phyloP scores from a whole-genome alignment of 1,139 yeast species.

The Arxiozyma bovina region DNA sequence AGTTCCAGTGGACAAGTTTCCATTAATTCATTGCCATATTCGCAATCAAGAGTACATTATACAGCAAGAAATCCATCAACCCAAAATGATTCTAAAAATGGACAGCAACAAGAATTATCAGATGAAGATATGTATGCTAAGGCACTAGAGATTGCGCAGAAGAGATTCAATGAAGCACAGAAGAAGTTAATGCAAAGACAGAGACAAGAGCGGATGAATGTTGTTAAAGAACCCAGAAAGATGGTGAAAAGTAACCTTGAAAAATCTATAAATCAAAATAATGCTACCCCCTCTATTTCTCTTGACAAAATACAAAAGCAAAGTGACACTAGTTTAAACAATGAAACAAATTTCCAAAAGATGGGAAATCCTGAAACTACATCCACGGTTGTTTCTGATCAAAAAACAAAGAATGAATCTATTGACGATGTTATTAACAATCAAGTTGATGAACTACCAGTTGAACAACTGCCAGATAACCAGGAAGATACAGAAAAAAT shows the following conservation, averaged over 20 bases:
- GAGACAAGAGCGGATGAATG: not conserved
- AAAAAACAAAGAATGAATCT: not conserved
- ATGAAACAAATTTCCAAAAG: not conserved
- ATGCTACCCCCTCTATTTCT: not conserved
- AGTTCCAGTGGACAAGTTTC: not conserved
- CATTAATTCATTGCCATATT: not conserved
- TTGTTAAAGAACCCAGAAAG: not conserved
- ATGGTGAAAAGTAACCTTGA: not conserved
- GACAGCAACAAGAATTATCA: slow-evolving; percentile 11
- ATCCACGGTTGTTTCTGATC: not conserved
- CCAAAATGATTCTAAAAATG: slow-evolving; percentile 1
- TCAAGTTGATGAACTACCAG: not conserved
- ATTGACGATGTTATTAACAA: not conserved
- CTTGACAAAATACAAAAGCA: not conserved
- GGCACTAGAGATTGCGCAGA: slow-evolving; percentile 31
- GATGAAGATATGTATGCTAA: slow-evolving; percentile 32
- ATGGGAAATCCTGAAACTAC: not conserved
- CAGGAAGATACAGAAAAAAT: not conserved
- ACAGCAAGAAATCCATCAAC: slow-evolving; percentile 5
- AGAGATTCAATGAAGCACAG: slow-evolving; percentile 9
- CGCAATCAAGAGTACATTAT: not conserved
- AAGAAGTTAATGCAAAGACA: not conserved
- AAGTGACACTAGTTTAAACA: not conserved
- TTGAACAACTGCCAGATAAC: not conserved
- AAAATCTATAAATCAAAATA: not conserved